phyloP scores from a whole-genome alignment of 306 rosid species.

The Sophora flavescens region DNA sequence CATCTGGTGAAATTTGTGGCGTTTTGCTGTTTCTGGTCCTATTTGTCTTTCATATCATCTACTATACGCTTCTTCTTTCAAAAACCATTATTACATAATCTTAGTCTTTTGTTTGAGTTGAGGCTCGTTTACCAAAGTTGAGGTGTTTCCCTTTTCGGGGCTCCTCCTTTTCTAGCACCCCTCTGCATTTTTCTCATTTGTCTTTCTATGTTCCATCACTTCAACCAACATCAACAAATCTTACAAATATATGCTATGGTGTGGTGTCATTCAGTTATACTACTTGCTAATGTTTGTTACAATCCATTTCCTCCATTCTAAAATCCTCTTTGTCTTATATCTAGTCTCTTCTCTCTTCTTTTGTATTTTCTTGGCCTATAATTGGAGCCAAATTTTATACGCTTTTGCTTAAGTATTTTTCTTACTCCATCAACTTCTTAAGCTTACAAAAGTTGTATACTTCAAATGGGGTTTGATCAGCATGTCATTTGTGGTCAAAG shows the following conservation, averaged over 20 bases:
- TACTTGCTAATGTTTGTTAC: neutral
- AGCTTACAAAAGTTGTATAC: neutral
- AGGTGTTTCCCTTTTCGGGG: conserved; percentile 60
- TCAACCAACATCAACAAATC: conserved; percentile 42
- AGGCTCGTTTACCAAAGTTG: conserved; percentile 63
- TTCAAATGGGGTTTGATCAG: conserved; percentile 56
- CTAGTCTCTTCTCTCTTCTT: conserved; percentile 1
- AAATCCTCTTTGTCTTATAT: conserved; percentile 40
- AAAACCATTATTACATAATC: conserved; percentile 45
- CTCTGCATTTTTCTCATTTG: conserved; percentile 66
- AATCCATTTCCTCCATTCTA: conserved; percentile 26
- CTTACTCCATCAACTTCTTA: conserved; percentile 1
- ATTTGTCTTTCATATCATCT: conserved; percentile 54
- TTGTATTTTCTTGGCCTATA: neutral
- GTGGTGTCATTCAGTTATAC: conserved; percentile 42
- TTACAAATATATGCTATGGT: conserved; percentile 19
- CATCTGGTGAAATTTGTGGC: conserved; percentile 49
- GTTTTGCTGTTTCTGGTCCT: conserved; percentile 55
- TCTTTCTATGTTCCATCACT: conserved; percentile 81
- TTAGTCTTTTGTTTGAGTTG: conserved; percentile 22
- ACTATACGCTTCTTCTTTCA: conserved; percentile 45
- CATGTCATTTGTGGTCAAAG: conserved; percentile 43
- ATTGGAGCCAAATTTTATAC: conserved; percentile 20
- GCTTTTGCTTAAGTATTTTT: neutral
- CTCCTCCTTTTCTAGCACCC: conserved; percentile 48